Conservation (phyloP, 371 early-diverging fungal species). For the Mortierella sp. region DNA sequence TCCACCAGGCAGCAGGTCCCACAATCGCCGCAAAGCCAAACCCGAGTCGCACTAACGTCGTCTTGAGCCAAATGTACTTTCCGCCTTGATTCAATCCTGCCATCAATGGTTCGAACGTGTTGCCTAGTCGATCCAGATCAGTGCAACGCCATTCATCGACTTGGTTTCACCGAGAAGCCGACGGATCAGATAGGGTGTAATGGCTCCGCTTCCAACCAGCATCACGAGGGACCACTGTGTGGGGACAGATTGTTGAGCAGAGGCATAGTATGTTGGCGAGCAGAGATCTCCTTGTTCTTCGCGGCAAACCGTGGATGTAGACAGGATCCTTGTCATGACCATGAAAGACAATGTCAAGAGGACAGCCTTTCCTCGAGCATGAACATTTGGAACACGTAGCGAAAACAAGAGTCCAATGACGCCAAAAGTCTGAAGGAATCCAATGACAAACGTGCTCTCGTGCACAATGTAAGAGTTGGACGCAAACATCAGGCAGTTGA, state of each 20-base stretch:
- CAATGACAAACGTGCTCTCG: conserved; percentile 81
- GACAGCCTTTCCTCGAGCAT: conserved; percentile 49
- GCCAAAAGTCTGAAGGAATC: conserved; percentile 71
- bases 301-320: conserved; percentile 83
- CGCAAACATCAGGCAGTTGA: conserved; percentile 73
- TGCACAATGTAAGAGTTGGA: conserved; percentile 91
- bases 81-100: conserved; percentile 24
- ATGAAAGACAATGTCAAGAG: conserved; percentile 58
- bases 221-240: conserved; percentile 45
- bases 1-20: conserved; percentile 58
- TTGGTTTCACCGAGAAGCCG: conserved; percentile 28
- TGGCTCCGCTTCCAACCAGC: conserved; percentile 42
- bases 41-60: conserved; percentile 58
- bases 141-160: conserved; percentile 49
- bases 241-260: conserved; percentile 44
- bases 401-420: conserved; percentile 58
- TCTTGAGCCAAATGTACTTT: conserved; percentile 51
- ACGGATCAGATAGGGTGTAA: conserved; percentile 55
- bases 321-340: conserved; percentile 67
- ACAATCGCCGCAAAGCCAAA: conserved; percentile 59
- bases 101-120: conserved; percentile 37
- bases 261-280: conserved; percentile 72
- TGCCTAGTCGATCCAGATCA: conserved; percentile 53
- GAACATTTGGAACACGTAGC: conserved; percentile 33
- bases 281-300: conserved; percentile 88